A percentile compares a stretch with the other conserved stretches of the same genome.
Conservation (phyloP, 257 asterid genomes). For the Solanum gracilifrons region DNA sequence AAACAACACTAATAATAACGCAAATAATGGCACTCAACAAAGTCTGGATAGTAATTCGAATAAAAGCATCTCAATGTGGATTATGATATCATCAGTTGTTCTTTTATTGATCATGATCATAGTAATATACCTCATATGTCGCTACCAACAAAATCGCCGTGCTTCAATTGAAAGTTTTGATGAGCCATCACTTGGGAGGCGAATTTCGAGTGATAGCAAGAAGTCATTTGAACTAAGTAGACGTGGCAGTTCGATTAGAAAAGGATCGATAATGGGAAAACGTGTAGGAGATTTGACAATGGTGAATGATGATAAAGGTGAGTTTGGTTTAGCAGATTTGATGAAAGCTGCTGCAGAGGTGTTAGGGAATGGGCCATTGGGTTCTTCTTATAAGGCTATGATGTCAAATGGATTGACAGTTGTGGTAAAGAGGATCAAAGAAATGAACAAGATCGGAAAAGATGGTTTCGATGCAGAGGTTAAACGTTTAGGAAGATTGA, state of each 20-base stretch:
- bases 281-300: slow-evolving; percentile 39
- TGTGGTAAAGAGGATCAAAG: slow-evolving; percentile 74
- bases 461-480: slow-evolving; percentile 58
- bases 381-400: slow-evolving; percentile 58
- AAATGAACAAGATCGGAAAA: slow-evolving; percentile 28
- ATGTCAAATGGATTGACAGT: slow-evolving; percentile 49
- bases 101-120: slow-evolving; percentile 1
- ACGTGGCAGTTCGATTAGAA: slow-evolving; percentile 2
- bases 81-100: background rate
- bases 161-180: background rate
- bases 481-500: slow-evolving; percentile 44
- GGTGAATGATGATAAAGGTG: slow-evolving; percentile 46
- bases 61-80: background rate
- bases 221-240: background rate
- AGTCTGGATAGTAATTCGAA: background rate
- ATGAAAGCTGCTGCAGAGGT: slow-evolving; percentile 83
- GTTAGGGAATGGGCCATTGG: slow-evolving; percentile 49
- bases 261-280: slow-evolving; percentile 8
- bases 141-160: background rate
- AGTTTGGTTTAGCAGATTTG: slow-evolving; percentile 56
- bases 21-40: background rate
- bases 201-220: background rate
- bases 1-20: background rate
- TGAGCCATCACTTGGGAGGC: background rate
- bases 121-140: slow-evolving; percentile 7